Evolutionary conservation across 371 early-diverging fungal genomes (phyloP).

Genomic region (Amoeboradix gromovi): DNA sequence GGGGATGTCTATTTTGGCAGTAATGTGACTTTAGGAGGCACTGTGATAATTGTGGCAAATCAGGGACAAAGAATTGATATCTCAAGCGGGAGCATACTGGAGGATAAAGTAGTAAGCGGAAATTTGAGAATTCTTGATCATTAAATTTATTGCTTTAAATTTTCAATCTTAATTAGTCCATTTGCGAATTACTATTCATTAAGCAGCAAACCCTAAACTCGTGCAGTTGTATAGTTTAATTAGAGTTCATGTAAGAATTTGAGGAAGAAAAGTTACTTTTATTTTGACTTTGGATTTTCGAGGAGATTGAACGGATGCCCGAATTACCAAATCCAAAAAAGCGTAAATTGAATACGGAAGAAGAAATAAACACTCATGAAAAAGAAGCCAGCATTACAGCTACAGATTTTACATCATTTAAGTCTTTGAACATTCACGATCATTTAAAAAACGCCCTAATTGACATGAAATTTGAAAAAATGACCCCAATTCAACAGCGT

Average conservation of each 20-base stretch:
- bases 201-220: no score
- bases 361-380: not conserved
- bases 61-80: conserved; percentile 82
- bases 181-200: no score
- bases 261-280: not conserved
- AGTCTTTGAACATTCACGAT: conserved; percentile 14
- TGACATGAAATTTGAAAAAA: conserved; percentile 68
- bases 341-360: not conserved
- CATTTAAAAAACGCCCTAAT: conserved; percentile 35
- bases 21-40: conserved; percentile 68
- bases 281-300: not conserved
- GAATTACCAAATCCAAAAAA: not conserved
- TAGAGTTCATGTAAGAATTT: no score
- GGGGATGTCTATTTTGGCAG: conserved; percentile 93
- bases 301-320: not conserved
- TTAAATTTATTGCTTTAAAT: conserved; percentile 9
- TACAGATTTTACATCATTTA: conserved; percentile 6
- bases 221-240: no score
- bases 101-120: conserved; percentile 93
- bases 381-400: not conserved
- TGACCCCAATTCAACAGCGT: conserved; percentile 93
- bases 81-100: conserved; percentile 87
- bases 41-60: conserved; percentile 95
- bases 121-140: conserved; percentile 46
- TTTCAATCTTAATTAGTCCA: no score